Evolutionary conservation across 2,329 filamentous ascomycete genomes (phyloP), one percentile per base, ranked within the genome.

Genomic region (Scytalidium lignicola): DNA sequence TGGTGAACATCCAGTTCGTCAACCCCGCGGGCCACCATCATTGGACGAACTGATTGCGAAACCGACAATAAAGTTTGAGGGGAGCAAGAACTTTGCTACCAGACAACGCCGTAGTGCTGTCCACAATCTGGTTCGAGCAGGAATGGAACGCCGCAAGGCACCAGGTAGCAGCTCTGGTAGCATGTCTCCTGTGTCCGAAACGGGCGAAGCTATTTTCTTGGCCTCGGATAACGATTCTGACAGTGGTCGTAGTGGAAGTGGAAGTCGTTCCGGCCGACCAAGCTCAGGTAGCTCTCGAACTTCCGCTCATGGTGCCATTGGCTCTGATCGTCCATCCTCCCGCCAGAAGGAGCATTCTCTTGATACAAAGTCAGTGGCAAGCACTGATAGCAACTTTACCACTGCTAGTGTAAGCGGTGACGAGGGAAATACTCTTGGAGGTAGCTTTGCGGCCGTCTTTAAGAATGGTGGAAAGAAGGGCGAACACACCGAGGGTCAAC

Each of bases 11-110:
- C 93, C 93, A 8, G 73, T 89, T 46, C 90, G 93, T 51, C 93
- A 99, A 70, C 93, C 93, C 46, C 89, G 90, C 55, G 91, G 91
- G 4, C 93, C 93, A 20, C 93, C 93, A 13, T 83, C 88, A 13
- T 78, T 97, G 45, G 93, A 99, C 58, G 93, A 99, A 71, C 82
- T 99, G 52, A 82, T 86, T 62, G 79, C 85, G 18, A 93, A 91
- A 71, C 93, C 93, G 1, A 97, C 92, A 8, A 85, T 89, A 58
- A 96, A 90, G 72, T 82, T 92, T 55, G 92, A 97, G 67, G 93
- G 92, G 20, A 96, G 92, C 82, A 85, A 96, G 81, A 99, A 99
- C 74, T 99, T 99, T 70, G 87, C 88, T 10, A 84, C 90, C 49
- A 90, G 93, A 53, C 91, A 95, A 62, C 90, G 93, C 52, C 90